Base-by-base conservation (phyloP, 1,284 basidiomycete species). In the Inonotus hispidus region DNA sequence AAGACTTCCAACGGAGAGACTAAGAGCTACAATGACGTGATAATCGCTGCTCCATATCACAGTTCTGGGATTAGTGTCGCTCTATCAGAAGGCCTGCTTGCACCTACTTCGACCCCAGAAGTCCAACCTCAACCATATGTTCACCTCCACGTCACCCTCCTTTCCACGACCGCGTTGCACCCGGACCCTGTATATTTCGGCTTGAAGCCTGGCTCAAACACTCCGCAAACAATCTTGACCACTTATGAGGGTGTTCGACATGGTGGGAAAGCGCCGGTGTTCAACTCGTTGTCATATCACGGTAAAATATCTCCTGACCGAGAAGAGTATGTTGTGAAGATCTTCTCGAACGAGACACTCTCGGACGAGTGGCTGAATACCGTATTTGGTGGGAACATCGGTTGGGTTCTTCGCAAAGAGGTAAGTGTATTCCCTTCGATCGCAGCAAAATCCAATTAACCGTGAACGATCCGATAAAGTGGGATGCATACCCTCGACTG, bases 251-350 rank as follows among this genome's bases (percentile, higher is more conserved):
- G 82, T 38, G 78, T 72, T 32, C 77, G 79, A 37, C 73, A 73
- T 10, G 80, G 80, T 7, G 77, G 78, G 0, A 74, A 76, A 10
- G 80, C 80, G 56, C 91, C 93, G 0, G 85, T 90, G 60, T 97
- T 98, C 75, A 94, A 94, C 69, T 93, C 90, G 1, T 73, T 98
- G 54, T 87, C 87, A n/a, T 98, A 97, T 74, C 88, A 92, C 62
- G 86, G 88, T 2, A 75, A 75, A 41, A 75, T 90, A 23, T 54
- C 49, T 41, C 29, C 65, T 54, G 63, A 64, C 58, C 53, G 49
- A 47, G 64, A 65, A 16, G 87, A 90, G 71, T 89, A 84, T 79
- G 78, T 82, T 16, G 91, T 93, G 59, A 95, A 95, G 77, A 89
- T 99, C 59, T 97, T 98, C 71, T 95, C 92, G 0, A 78, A 83